Conservation (phyloP, 257 asterid species). For the Coffea eugenioides region DNA sequence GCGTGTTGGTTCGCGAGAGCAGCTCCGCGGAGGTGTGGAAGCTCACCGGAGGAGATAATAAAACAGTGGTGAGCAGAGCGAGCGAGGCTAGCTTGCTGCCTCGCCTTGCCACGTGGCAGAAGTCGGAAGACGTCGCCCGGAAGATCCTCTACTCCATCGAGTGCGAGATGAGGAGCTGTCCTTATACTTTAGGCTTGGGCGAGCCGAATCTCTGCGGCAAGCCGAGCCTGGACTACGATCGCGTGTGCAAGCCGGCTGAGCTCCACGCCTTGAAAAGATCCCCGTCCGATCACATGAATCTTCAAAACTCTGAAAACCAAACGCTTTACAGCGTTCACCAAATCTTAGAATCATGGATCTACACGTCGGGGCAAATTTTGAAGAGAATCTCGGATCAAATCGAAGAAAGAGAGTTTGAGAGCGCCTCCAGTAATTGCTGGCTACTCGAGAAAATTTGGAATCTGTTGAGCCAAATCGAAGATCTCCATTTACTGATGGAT, state of each 20-base stretch:
- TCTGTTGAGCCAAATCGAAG: slow-evolving; percentile 54
- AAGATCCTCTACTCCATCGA: slow-evolving; percentile 66
- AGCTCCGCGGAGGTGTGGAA: slow-evolving; percentile 94
- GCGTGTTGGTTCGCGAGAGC: slow-evolving; percentile 46
- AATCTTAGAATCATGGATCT: slow-evolving; percentile 77
- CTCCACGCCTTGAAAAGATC: slow-evolving; percentile 58
- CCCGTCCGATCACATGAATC: slow-evolving; percentile 40
- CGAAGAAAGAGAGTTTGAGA: slow-evolving; percentile 30
- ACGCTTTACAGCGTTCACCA: slow-evolving; percentile 64
- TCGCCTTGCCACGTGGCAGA: slow-evolving; percentile 63
- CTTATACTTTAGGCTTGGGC: slow-evolving; percentile 82
- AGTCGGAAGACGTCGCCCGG: slow-evolving; percentile 56
- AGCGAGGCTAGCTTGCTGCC: slow-evolving; percentile 85
- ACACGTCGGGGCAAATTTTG: slow-evolving; percentile 44
- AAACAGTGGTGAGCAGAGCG: slow-evolving; percentile 63
- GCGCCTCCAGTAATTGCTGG: slow-evolving; percentile 63
- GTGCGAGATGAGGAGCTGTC: slow-evolving; percentile 69
- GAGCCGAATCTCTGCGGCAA: slow-evolving; percentile 84
- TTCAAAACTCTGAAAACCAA: slow-evolving; percentile 48
- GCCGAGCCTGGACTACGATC: slow-evolving; percentile 77
- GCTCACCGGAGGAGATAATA: slow-evolving; percentile 42
- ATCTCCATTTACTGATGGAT: slow-evolving; percentile 71
- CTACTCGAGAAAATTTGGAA: slow-evolving; percentile 66
- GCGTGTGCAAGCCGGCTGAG: slow-evolving; percentile 69
- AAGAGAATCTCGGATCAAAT: slow-evolving; percentile 44